Evolutionary conservation across 176 grass and related monocot species (phyloP).

Genomic region (Areca catechu): DNA sequence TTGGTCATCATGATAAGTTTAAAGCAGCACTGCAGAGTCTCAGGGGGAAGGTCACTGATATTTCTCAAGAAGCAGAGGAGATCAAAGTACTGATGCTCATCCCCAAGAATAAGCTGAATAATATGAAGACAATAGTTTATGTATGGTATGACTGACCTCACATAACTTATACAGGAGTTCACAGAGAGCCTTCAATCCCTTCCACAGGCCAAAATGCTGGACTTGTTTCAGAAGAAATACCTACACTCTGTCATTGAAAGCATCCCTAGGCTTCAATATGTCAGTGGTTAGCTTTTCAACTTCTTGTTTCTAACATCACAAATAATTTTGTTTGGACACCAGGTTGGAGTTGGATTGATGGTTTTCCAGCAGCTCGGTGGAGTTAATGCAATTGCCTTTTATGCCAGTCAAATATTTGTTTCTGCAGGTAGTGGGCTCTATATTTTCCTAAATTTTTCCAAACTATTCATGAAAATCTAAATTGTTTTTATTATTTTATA

Average conservation of each 20-base stretch:
- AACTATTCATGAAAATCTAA: background rate
- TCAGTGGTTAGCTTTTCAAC: too few relatives aligned
- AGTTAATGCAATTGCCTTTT: slow-evolving; percentile 84
- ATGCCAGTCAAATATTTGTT: slow-evolving; percentile 88
- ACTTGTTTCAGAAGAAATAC: slow-evolving; percentile 70
- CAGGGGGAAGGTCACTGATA: slow-evolving; percentile 41
- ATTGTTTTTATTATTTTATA: slow-evolving; percentile 9
- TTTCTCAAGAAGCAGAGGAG: slow-evolving; percentile 50
- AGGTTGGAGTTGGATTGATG: slow-evolving; percentile 88
- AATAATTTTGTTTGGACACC: background rate
- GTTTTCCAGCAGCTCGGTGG: slow-evolving; percentile 82
- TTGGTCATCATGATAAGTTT: slow-evolving; percentile 28
- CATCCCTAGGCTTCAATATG: slow-evolving; percentile 9
- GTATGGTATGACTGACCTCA: slow-evolving; percentile 2
- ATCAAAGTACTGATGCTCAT: slow-evolving; percentile 45
- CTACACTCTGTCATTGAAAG: slow-evolving; percentile 52
- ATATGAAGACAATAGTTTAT: slow-evolving; percentile 1
- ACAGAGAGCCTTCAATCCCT: slow-evolving; percentile 41
- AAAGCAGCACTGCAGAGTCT: slow-evolving; percentile 42
- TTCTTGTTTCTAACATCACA: too few relatives aligned
- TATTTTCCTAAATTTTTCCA: background rate
- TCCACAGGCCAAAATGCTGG: slow-evolving; percentile 43
- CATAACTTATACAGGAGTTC: slow-evolving; percentile 45
- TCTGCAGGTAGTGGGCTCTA: slow-evolving; percentile 56
- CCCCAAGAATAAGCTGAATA: background rate